These are phyloP conservation scores for Sugiyamaella pinicola DNA, from an alignment of 1,139 yeast genomes.

Conservation along the genomic window DNA sequence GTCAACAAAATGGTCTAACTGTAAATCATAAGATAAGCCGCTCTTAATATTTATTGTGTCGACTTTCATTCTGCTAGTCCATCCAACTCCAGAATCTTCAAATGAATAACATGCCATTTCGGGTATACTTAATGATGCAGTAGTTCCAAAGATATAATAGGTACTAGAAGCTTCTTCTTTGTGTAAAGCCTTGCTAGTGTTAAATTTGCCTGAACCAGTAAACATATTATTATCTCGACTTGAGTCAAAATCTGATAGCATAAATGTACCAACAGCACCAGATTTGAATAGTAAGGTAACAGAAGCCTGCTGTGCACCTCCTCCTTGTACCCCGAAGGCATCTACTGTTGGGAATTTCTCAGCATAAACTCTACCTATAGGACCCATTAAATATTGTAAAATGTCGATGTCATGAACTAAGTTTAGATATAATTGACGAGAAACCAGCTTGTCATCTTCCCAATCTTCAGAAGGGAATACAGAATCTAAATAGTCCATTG, in stretches of 20 bases:
- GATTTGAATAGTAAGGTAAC: slow-evolving; percentile 14
- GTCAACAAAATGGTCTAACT: slow-evolving; percentile 9
- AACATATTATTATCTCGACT: slow-evolving; percentile 10
- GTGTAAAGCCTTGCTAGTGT: neutral
- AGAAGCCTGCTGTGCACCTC: slow-evolving; percentile 14
- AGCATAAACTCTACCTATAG: slow-evolving; percentile 14
- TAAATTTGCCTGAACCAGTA: neutral
- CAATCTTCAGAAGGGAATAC: slow-evolving; percentile 16
- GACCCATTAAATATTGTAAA: slow-evolving; percentile 12
- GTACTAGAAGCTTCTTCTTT: slow-evolving; percentile 14
- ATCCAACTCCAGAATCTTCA: slow-evolving; percentile 17
- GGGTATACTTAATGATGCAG: slow-evolving; percentile 13
- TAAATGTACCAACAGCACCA: slow-evolving; percentile 15
- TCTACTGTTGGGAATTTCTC: slow-evolving; percentile 4
- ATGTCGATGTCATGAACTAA: slow-evolving; percentile 16
- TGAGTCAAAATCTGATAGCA: slow-evolving; percentile 15
- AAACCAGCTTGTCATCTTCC: slow-evolving; percentile 11
- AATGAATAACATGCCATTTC: slow-evolving; percentile 16
- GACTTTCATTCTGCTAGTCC: slow-evolving; percentile 18
- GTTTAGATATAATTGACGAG: slow-evolving; percentile 11
- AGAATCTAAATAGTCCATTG: slow-evolving; percentile 15
- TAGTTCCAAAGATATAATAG: slow-evolving; percentile 16
- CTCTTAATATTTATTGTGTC: slow-evolving; percentile 6
- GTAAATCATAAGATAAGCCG: slow-evolving; percentile 14
- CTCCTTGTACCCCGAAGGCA: slow-evolving; percentile 6